Evolutionary conservation across 495 filamentous ascomycete species (phyloP), one percentile per base, ranked within the genome.

Genomic region (Staphylotrichum tortipilum): DNA sequence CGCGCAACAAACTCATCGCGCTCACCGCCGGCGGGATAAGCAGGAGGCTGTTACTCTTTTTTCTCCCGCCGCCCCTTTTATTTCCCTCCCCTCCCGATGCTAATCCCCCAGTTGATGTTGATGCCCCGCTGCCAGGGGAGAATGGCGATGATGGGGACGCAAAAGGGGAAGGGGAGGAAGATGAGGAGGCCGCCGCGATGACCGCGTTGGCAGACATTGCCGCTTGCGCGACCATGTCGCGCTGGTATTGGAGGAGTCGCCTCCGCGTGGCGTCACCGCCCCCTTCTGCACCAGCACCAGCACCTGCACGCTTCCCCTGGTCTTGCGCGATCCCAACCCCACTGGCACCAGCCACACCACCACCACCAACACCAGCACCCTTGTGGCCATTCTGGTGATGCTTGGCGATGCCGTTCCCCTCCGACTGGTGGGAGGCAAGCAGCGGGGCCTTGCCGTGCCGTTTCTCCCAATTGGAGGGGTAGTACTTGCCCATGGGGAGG

Each of bases 161-260:
- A n/a, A n/a, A n/a, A n/a, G n/a, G n/a, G n/a, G n/a, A n/a, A n/a
- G n/a, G n/a, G n/a, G n/a, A n/a, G n/a, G n/a, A n/a, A n/a, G n/a
- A n/a, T n/a, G n/a, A n/a, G n/a, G n/a, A n/a, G n/a, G n/a, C n/a
- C n/a, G n/a, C n/a, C n/a, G 67, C 62, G 36, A 69, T 55, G 10
- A 70, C 58, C 4, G 68, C 67, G 10, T 59, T 67, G 7, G 69
- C 64, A 3, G 72, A 72, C 24, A 72, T 54, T 8, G 69, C 65
- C 15, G 77, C 75, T 33, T 79, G 76, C 3, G 70, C 68, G 24
- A 82, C 73, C 63, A 82, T 79, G 41, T 82, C 78, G 41, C 76
- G 62, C 55, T 82, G 79, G 55, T 83, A 83, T 34, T 82, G 73
- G 29, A 77, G 70, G 4, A 82, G 47, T 24, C 74, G 67, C 18